These are phyloP conservation scores for Micromonas pusilla DNA, from an alignment of 139 green algal species.

Conservation along the genomic window DNA sequence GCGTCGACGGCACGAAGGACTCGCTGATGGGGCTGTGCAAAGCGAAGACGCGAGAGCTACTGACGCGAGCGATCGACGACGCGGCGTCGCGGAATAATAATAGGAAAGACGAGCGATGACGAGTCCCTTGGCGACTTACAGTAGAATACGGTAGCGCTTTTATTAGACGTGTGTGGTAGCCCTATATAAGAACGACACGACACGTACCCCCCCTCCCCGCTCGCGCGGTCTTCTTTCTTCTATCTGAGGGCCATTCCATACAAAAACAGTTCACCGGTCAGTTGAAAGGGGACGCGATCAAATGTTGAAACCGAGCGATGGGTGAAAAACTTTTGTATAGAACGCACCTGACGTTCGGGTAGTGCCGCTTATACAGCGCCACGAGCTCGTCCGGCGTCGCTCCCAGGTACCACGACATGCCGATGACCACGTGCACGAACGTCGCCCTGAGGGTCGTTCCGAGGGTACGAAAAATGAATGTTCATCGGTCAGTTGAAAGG, in stretches of 20 bases:
- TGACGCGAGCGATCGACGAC: too few relatives aligned
- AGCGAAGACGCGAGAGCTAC: too few relatives aligned
- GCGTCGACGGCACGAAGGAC: constrained; percentile 19
- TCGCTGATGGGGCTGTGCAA: constrained; percentile 13
- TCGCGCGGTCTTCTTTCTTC: not conserved
- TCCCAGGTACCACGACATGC: constrained; percentile 13
- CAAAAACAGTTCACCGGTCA: too few relatives aligned
- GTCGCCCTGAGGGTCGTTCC: constrained; percentile 25
- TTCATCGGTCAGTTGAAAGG: too few relatives aligned
- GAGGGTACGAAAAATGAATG: too few relatives aligned
- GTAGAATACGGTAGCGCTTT: not conserved
- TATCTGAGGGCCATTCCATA: too few relatives aligned
- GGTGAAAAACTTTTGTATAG: not conserved
- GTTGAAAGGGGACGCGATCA: too few relatives aligned
- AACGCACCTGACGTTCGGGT: not conserved
- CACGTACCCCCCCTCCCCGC: not conserved
- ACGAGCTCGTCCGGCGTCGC: not conserved
- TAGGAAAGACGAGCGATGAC: not conserved
- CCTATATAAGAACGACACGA: not conserved
- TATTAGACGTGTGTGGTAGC: not conserved
- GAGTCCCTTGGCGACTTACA: not conserved
- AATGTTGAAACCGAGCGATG: too few relatives aligned
- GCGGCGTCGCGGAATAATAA: not conserved
- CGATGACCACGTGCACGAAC: constrained; percentile 22
- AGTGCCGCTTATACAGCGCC: constrained; percentile 2